phyloP scores from a whole-genome alignment of 2,329 filamentous ascomycete species.

The Paraphaeosphaeria sporulosa region DNA sequence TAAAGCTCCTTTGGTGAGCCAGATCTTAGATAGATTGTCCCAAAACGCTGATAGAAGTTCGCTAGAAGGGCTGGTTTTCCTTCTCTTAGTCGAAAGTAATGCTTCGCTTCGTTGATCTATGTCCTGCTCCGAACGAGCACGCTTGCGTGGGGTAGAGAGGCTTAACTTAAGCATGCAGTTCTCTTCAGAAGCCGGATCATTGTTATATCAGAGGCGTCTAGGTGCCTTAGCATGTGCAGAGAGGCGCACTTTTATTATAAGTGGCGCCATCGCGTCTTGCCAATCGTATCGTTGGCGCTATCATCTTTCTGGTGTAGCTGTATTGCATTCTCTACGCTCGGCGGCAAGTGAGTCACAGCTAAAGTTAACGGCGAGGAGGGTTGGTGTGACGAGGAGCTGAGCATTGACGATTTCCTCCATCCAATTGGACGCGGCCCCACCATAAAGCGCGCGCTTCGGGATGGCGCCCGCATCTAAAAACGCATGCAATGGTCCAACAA shows the following conservation, averaged over 20 bases:
- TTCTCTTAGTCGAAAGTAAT: slow-evolving; percentile 12
- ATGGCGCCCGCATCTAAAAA: no score
- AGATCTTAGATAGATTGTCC: slow-evolving; percentile 28
- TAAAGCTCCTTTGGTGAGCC: slow-evolving; percentile 25
- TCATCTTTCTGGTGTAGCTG: neutral
- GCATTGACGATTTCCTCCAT: neutral
- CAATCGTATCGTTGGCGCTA: neutral
- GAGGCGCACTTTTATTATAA: neutral
- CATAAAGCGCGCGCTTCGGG: no score
- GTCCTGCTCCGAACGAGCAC: slow-evolving; percentile 14
- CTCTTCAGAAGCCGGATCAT: neutral
- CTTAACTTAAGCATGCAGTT: slow-evolving; percentile 16
- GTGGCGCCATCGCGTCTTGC: neutral
- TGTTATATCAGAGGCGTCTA: neutral
- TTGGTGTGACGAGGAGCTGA: neutral
- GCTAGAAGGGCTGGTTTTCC: slow-evolving; percentile 9
- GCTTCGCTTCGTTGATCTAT: slow-evolving; percentile 6
- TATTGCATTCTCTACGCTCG: neutral
- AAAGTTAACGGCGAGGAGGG: neutral
- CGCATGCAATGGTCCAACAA: no score
- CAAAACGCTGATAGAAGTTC: slow-evolving; percentile 19
- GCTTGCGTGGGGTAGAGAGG: slow-evolving; percentile 14
- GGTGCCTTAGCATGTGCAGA: neutral
- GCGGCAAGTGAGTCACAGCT: neutral
- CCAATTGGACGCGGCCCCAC: neutral